Percentiles rank a stretch among this genome's conserved stretches.
Evolutionary conservation across 495 filamentous ascomycete species (phyloP).

Genomic region (Hypoxylon intermedium): DNA sequence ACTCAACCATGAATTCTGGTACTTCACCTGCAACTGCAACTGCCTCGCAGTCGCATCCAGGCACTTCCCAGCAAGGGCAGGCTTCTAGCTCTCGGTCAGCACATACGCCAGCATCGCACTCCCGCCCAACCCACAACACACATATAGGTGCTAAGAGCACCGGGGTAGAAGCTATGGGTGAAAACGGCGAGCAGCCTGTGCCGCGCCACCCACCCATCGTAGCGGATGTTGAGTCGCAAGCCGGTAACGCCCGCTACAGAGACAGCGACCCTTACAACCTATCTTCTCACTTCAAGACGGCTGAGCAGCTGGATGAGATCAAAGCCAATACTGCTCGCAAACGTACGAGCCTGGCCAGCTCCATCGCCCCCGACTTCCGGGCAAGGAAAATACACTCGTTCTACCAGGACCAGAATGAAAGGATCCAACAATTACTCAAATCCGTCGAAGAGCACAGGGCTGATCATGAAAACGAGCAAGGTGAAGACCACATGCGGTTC

Average conservation of each 20-base stretch:
- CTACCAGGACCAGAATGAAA: constrained; percentile 91
- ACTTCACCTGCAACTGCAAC: not conserved
- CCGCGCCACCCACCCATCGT: constrained; percentile 52
- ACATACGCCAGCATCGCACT: constrained; percentile 17
- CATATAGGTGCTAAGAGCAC: constrained; percentile 51
- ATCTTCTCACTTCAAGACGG: constrained; percentile 77
- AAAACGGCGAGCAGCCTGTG: constrained; percentile 49
- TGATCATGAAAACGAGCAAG: constrained; percentile 78
- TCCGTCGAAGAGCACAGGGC: constrained; percentile 89
- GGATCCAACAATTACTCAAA: constrained; percentile 89
- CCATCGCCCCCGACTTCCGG: constrained; percentile 39
- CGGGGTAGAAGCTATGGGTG: constrained; percentile 55
- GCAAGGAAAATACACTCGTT: constrained; percentile 76
- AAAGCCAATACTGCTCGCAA: constrained; percentile 84
- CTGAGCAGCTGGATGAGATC: constrained; percentile 78
- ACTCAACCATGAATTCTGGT: constrained; percentile 18
- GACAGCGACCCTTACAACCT: constrained; percentile 84
- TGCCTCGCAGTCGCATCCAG: constrained; percentile 14
- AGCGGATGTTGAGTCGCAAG: constrained; percentile 71
- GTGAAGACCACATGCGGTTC: constrained; percentile 81
- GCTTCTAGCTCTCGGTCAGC: constrained; percentile 9
- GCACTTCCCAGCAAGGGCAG: constrained; percentile 8
- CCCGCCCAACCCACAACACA: constrained; percentile 5
- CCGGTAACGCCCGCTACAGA: constrained; percentile 49
- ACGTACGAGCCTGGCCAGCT: constrained; percentile 55